Conservation (phyloP, 169 alveolate species). For the Miamiensis avidus region DNA sequence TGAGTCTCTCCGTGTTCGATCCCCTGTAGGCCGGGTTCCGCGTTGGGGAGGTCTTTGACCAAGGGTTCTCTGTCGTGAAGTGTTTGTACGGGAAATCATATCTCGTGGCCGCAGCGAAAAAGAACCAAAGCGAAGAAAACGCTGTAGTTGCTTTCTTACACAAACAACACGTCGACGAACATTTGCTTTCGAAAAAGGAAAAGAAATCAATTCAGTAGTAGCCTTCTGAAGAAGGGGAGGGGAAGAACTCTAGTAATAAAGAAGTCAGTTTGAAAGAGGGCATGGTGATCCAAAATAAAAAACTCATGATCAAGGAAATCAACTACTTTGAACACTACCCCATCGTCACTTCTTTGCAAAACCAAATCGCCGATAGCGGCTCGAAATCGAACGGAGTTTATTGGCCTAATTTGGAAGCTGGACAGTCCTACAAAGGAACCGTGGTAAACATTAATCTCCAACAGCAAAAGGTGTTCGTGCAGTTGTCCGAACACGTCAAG, state of each 20-base stretch:
- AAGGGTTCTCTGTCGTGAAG: slow-evolving; percentile 48
- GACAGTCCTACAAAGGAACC: slow-evolving; percentile 23
- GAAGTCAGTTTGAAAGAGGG: no score
- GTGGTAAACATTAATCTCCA: slow-evolving; percentile 31
- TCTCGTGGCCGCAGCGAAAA: slow-evolving; percentile 4
- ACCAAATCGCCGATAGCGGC: slow-evolving; percentile 26
- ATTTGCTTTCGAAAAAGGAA: slow-evolving; percentile 4
- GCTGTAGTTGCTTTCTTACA: slow-evolving; percentile 25
- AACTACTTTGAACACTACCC: slow-evolving; percentile 61
- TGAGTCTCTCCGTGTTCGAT: slow-evolving; percentile 29
- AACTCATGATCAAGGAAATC: slow-evolving; percentile 45
- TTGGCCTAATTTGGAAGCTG: slow-evolving; percentile 36
- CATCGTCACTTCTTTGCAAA: slow-evolving; percentile 34
- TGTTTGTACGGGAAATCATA: slow-evolving; percentile 70
- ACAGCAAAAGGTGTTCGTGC: slow-evolving; percentile 50
- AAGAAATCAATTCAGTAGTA: slow-evolving; percentile 3
- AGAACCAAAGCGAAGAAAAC: slow-evolving; percentile 2
- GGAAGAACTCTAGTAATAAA: no score
- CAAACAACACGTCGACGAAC: not conserved
- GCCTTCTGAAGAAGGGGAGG: slow-evolving; percentile 5
- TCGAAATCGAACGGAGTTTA: not conserved
- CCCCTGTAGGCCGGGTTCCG: slow-evolving; percentile 16
- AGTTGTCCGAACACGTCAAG: slow-evolving; percentile 56
- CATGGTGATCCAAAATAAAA: no score
- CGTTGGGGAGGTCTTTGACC: slow-evolving; percentile 56